Conservation (phyloP, 2,329 filamentous ascomycete genomes). For the Colletotrichum spinosum region DNA sequence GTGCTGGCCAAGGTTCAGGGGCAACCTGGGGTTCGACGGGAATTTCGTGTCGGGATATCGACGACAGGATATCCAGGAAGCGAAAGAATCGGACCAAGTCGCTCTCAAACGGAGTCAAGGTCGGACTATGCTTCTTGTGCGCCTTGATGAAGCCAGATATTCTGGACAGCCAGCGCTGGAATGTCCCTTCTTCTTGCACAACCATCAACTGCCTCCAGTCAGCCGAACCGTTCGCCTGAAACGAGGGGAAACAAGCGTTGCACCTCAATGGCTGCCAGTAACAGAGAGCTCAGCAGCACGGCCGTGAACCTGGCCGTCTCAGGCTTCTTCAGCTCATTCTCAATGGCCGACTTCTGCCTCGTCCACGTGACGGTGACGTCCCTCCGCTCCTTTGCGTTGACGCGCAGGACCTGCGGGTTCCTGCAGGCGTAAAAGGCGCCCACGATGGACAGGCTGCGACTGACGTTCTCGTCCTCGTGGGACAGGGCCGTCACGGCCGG, state of each 20-base stretch:
- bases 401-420: slow-evolving; percentile 2
- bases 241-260: background rate
- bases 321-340: background rate
- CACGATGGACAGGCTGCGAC: slow-evolving; percentile 18
- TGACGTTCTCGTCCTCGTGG: slow-evolving; percentile 12
- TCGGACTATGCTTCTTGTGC: background rate
- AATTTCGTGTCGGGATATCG: background rate
- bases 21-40: background rate
- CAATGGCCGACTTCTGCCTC: background rate
- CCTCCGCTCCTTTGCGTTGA: slow-evolving; percentile 3
- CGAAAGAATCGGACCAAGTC: slow-evolving; percentile 7
- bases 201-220: slow-evolving; percentile 1
- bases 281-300: background rate
- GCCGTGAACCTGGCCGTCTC: background rate
- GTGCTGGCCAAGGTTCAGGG: background rate
- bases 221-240: background rate
- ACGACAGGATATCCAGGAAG: slow-evolving; percentile 12
- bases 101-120: slow-evolving; percentile 5
- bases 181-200: background rate
- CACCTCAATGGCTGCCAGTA: slow-evolving; percentile 15
- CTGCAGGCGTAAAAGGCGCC: slow-evolving; percentile 20
- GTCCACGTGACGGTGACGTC: slow-evolving; percentile 2
- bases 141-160: background rate
- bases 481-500: slow-evolving; percentile 11
- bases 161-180: slow-evolving; percentile 14